Evolutionary conservation across 371 early-diverging fungal species (phyloP).

Genomic region (Thermomucor indicae-seudaticae): DNA sequence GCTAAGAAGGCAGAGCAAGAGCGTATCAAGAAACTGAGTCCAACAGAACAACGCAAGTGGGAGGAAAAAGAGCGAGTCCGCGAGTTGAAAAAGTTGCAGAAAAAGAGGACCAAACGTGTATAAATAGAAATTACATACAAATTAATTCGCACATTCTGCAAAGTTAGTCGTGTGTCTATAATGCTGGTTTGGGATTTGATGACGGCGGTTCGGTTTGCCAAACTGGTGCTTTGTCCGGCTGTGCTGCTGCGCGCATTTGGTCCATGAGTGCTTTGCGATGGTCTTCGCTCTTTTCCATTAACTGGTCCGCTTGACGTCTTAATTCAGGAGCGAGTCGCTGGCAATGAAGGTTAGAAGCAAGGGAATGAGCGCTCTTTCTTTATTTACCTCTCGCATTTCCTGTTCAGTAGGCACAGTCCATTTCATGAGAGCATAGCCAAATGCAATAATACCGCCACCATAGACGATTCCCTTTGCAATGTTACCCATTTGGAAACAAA

Average conservation of each 20-base stretch:
- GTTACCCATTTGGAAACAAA: conserved; percentile 36
- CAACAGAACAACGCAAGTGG: conserved; percentile 71
- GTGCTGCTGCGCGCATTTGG: conserved; percentile 34
- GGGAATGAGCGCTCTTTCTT: neutral
- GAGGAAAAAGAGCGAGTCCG: conserved; percentile 71
- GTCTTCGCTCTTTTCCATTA: conserved; percentile 17
- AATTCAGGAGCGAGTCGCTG: conserved; percentile 35
- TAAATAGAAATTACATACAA: conserved; percentile 2
- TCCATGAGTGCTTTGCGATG: conserved; percentile 28
- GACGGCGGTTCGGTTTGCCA: conserved; percentile 16
- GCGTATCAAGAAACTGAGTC: conserved; percentile 54
- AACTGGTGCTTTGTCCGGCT: conserved; percentile 31
- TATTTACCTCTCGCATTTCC: conserved; percentile 34
- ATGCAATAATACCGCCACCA: conserved; percentile 34
- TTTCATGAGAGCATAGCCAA: conserved; percentile 43
- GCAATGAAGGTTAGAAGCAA: no score
- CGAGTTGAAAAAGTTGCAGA: conserved; percentile 57
- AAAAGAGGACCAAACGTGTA: conserved; percentile 47
- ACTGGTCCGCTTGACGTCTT: conserved; percentile 26
- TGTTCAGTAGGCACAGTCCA: conserved; percentile 46
- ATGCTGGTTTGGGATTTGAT: conserved; percentile 2
- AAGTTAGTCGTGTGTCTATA: neutral
- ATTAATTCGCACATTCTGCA: neutral
- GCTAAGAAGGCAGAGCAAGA: conserved; percentile 71
- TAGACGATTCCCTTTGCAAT: conserved; percentile 34